Percentiles rank a stretch among this genome's conserved stretches.
phyloP scores from a whole-genome alignment of 495 filamentous ascomycete species.

The Tuber calosporum region DNA sequence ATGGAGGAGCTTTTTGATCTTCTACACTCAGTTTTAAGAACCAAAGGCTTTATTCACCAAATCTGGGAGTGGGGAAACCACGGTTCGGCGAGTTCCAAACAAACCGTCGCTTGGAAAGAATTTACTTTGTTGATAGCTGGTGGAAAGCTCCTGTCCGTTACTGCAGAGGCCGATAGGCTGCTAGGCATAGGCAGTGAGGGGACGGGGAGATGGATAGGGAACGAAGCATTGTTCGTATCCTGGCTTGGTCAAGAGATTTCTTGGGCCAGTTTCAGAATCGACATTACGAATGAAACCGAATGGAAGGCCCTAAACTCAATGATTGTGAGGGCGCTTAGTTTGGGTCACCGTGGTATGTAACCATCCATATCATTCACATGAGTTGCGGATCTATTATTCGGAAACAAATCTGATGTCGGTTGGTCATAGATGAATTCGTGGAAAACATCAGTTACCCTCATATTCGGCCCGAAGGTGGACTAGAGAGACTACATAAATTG shows the following conservation, averaged over 20 bases:
- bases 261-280: constrained; percentile 15
- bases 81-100: constrained; percentile 33
- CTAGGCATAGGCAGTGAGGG: constrained; percentile 41
- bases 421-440: constrained; percentile 50
- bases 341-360: constrained; percentile 66
- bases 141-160: constrained; percentile 62
- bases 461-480: constrained; percentile 18
- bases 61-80: constrained; percentile 47
- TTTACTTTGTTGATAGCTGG: constrained; percentile 55
- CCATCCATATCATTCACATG: background rate
- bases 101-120: constrained; percentile 59
- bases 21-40: constrained; percentile 52
- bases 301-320: constrained; percentile 56
- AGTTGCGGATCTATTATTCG: background rate
- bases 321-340: constrained; percentile 56
- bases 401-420: constrained; percentile 37
- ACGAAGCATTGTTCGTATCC: constrained; percentile 55
- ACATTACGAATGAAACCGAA: constrained; percentile 51
- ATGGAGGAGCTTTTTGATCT: constrained; percentile 47
- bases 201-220: constrained; percentile 56
- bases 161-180: constrained; percentile 67
- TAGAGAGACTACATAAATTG: constrained; percentile 37
- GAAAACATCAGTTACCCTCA: constrained; percentile 41
- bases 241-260: constrained; percentile 61
- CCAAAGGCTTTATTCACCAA: constrained; percentile 49